Evolutionary conservation across 1,139 yeast species (phyloP), one percentile per base, ranked within the genome.

Genomic region (Meyerozyma guilliermondii): DNA sequence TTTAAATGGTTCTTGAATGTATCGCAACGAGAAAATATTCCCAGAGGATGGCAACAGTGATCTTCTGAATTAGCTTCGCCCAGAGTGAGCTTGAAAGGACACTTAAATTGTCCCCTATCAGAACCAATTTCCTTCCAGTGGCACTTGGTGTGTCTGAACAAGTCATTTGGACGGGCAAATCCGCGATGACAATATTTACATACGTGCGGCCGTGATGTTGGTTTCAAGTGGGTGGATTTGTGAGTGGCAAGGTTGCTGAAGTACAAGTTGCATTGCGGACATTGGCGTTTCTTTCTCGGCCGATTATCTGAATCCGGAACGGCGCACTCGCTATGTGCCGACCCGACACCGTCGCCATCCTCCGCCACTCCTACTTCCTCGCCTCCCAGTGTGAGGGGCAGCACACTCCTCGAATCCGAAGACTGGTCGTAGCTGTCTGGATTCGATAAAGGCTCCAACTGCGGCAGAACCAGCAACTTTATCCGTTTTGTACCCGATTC

Each of bases 1-100:
- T 86, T 87, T 48, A 89, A 70, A 63, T 89, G 97, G 62, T 88
- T 89, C 58, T 89, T 89, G 66, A 80, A 89, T 6, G 97, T 89
- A 61, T 89, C 97, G 59, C 96, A 86, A 39, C 97, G 74, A 16
- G 89, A 80, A 55, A 89, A 89, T 33, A 85, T 81, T 6, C 96
- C 96, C 4, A 87, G 80, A 46, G 78, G 78, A 59, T 89, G 96
- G 58, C 96, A 87, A 51, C 76, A 71, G 51, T 68, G 68, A 50
- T 69, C 74, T 6, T 55, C 59, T 17, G 46, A 39, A 11, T 51
- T 44, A 33, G 38, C 2, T n/a, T 40, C 41, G 4, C 39, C 41
- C 35, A 46, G 31, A 35, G 44, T 22, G 49, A 53, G 54, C 46
- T 71, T 71, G 54, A 67, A 72, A 7, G 78, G 78, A 49, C 78